Base-by-base conservation (phyloP, 352 stramenopile species). In the Pythium angustatum region DNA sequence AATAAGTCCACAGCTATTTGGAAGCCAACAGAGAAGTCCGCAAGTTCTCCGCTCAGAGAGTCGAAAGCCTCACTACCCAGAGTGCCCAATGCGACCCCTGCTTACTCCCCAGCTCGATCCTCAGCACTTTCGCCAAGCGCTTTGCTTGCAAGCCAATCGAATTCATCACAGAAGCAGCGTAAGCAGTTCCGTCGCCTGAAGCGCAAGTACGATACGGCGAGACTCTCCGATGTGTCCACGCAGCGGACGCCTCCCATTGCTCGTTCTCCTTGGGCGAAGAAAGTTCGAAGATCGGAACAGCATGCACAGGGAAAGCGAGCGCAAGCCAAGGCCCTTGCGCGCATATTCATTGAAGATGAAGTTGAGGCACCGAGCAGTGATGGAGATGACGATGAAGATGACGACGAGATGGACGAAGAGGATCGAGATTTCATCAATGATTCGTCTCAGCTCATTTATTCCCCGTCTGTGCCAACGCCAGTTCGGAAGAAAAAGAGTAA, bases 371-470 rank as follows among this genome's bases (percentile, higher is more conserved):
- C 70, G 59, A 83, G 77, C 19, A 74, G 64, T n/a, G 60, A 58
- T 15, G 55, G 60, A 2, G 62, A 83, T 14, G 79, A 88, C 21
- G 81, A 87, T 14, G 80, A 91, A 14, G 78, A 91, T 15, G 74
- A 91, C 26, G 75, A 79, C 15, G 79, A 91, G 30, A 81, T 61
- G 72, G 68, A 87, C 47, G 77, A 71, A 19, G 62, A 73, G 2
- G 83, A 92, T 47, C 67, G 83, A 27, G 89, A 83, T 30, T 94
- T 94, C 40, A 94, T 94, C 52, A 86, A 94, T 52, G 77, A 94
- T 72, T 90, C 83, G 1, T 92, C 85, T 4, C 85, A 94, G 61
- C 58, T 93, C 34, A 44, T 91, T n/a, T 93, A 89, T 64, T 92
- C 85, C 8, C 83, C 70, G 21, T 71, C 68, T 2, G 43, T 65